Conservation (phyloP, 169 alveolate species). For the Babesia ovis region DNA sequence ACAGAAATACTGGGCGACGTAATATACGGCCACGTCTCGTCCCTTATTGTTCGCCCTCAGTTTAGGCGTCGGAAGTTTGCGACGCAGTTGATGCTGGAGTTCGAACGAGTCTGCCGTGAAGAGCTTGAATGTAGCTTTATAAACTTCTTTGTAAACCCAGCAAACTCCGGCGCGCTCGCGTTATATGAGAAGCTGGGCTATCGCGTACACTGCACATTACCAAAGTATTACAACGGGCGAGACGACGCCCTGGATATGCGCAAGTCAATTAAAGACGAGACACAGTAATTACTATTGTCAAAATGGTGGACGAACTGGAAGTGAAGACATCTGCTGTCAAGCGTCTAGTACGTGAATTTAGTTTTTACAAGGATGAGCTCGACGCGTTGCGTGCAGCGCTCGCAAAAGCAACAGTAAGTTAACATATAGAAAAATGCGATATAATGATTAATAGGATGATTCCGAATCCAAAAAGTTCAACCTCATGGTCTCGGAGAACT, state of each 20-base stretch:
- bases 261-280: slow-evolving; percentile 11
- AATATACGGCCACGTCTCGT: slow-evolving; percentile 72
- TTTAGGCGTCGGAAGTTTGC: slow-evolving; percentile 72
- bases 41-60: slow-evolving; percentile 62
- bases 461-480: slow-evolving; percentile 1
- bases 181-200: slow-evolving; percentile 68
- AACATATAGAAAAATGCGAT: neutral
- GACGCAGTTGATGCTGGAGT: slow-evolving; percentile 65
- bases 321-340: neutral
- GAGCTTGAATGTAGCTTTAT: slow-evolving; percentile 58
- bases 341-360: slow-evolving; percentile 25
- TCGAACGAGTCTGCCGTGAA: slow-evolving; percentile 65
- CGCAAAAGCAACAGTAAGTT: slow-evolving; percentile 5
- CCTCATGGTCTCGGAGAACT: slow-evolving; percentile 6
- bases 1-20: slow-evolving; percentile 23
- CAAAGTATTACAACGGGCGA: slow-evolving; percentile 64
- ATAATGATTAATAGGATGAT: slow-evolving; percentile 8
- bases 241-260: slow-evolving; percentile 79
- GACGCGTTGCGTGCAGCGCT: neutral
- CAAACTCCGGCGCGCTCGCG: slow-evolving; percentile 67
- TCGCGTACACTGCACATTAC: slow-evolving; percentile 62
- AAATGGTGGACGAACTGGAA: slow-evolving; percentile 4
- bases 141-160: slow-evolving; percentile 66
- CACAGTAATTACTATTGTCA: neutral
- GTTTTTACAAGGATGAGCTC: slow-evolving; percentile 12